Evolutionary conservation across 1,284 basidiomycete genomes (phyloP).

Genomic region (Sporisorium sorghi): DNA sequence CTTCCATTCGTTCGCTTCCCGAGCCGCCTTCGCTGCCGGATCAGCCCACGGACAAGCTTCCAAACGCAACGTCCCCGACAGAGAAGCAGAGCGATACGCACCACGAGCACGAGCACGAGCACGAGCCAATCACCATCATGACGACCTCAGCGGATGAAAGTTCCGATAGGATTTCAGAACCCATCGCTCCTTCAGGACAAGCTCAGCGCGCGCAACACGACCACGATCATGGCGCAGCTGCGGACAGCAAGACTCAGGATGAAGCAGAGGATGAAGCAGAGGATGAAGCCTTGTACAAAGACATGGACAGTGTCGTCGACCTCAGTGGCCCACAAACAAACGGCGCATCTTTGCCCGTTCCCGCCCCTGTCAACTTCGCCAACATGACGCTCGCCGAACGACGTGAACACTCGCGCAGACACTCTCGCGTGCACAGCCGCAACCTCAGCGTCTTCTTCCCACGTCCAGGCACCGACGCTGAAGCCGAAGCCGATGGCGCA

Average conservation of each 20-base stretch:
- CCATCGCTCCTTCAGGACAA: background rate
- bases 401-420: conserved; percentile 63
- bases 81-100: background rate
- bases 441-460: conserved; percentile 68
- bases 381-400: conserved; percentile 59
- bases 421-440: conserved; percentile 61
- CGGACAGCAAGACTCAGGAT: background rate
- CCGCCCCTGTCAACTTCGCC: conserved; percentile 25
- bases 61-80: background rate
- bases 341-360: background rate
- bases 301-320: conserved; percentile 42
- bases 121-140: conserved; percentile 11
- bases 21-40: conserved; percentile 16
- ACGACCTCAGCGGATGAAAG: background rate
- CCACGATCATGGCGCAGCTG: background rate
- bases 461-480: conserved; percentile 63
- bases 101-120: too few relatives aligned
- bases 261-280: conserved; percentile 20
- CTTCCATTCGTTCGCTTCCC: conserved; percentile 38
- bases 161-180: background rate
- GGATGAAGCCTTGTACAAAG: conserved; percentile 43
- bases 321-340: conserved; percentile 19
- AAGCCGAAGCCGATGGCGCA: conserved; percentile 50
- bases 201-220: background rate
- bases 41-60: conserved; percentile 1